Evolutionary conservation across 2,329 filamentous ascomycete species (phyloP).

Genomic region (Phialemoniopsis sp.): DNA sequence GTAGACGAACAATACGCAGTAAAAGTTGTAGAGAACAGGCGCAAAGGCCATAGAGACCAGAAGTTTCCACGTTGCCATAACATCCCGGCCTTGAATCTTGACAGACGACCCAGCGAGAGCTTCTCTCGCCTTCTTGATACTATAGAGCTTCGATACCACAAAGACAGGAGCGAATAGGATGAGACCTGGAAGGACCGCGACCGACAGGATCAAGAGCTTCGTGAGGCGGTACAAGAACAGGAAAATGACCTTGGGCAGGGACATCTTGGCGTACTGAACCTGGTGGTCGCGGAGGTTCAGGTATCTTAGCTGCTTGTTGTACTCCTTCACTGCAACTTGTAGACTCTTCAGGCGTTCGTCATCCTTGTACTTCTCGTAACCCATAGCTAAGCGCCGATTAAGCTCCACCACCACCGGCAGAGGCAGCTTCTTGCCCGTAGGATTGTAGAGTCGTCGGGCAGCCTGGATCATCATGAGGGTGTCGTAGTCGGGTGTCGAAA

Average conservation of each 20-base stretch:
- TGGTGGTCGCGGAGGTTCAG: slow-evolving; percentile 91
- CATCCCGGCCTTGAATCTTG: slow-evolving; percentile 83
- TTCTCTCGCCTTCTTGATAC: slow-evolving; percentile 74
- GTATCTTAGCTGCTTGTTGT: slow-evolving; percentile 82
- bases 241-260: slow-evolving; percentile 68
- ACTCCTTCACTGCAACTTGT: slow-evolving; percentile 71
- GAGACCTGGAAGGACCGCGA: slow-evolving; percentile 81
- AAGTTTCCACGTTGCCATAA: slow-evolving; percentile 93
- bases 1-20: slow-evolving; percentile 68
- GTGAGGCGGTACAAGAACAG: slow-evolving; percentile 74
- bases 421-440: slow-evolving; percentile 88
- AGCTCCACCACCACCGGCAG: slow-evolving; percentile 91
- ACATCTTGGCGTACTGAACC: slow-evolving; percentile 85
- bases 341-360: slow-evolving; percentile 78
- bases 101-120: slow-evolving; percentile 82
- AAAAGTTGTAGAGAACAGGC: slow-evolving; percentile 77
- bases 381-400: slow-evolving; percentile 84
- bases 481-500: slow-evolving; percentile 90
- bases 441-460: slow-evolving; percentile 87
- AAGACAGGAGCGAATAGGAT: slow-evolving; percentile 88
- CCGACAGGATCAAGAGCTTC: slow-evolving; percentile 72
- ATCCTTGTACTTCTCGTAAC: slow-evolving; percentile 89
- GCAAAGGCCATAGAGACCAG: slow-evolving; percentile 82
- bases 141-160: slow-evolving; percentile 78
- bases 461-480: slow-evolving; percentile 97